Percentiles rank a stretch among this genome's conserved stretches.
Conservation (phyloP, 2,329 filamentous ascomycete genomes). For the Hirsutella minnesotensis region DNA sequence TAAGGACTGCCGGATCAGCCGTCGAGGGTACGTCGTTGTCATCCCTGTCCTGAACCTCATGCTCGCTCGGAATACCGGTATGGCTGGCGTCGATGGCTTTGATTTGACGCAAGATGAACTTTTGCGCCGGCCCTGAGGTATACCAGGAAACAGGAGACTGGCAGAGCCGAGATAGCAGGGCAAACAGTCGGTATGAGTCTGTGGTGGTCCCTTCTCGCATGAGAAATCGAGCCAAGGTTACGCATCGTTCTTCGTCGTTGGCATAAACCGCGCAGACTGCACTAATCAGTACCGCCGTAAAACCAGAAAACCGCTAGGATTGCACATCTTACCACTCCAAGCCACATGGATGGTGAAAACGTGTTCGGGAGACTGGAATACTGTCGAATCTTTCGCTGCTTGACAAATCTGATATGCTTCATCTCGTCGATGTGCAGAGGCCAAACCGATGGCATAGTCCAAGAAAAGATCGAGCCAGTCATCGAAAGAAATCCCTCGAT, state of each 20-base stretch:
- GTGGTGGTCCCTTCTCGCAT: slow-evolving; percentile 74
- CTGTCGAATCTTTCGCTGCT: slow-evolving; percentile 64
- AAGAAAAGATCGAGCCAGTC: slow-evolving; percentile 86
- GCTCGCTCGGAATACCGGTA: slow-evolving; percentile 4
- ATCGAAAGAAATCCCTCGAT: slow-evolving; percentile 69
- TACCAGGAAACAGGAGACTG: slow-evolving; percentile 66
- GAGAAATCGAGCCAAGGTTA: slow-evolving; percentile 66
- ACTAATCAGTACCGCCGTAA: not conserved
- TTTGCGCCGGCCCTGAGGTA: slow-evolving; percentile 71
- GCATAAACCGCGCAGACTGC: slow-evolving; percentile 70
- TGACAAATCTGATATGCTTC: slow-evolving; percentile 74
- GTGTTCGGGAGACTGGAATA: slow-evolving; percentile 63
- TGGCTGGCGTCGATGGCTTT: slow-evolving; percentile 69
- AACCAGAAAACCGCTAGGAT: slow-evolving; percentile 14
- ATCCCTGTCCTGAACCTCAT: not conserved
- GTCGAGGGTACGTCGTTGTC: not conserved
- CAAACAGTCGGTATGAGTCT: slow-evolving; percentile 75
- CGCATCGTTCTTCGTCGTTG: slow-evolving; percentile 65
- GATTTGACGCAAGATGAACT: slow-evolving; percentile 84
- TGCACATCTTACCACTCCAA: slow-evolving; percentile 50
- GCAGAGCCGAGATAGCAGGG: slow-evolving; percentile 63
- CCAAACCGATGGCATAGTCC: slow-evolving; percentile 70
- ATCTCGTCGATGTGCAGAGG: slow-evolving; percentile 51
- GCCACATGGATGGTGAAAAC: slow-evolving; percentile 65
- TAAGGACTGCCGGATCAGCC: not conserved